These are phyloP conservation scores for Fusarium zealandicum DNA, from an alignment of 2,329 filamentous ascomycete genomes.

Conservation along the genomic window DNA sequence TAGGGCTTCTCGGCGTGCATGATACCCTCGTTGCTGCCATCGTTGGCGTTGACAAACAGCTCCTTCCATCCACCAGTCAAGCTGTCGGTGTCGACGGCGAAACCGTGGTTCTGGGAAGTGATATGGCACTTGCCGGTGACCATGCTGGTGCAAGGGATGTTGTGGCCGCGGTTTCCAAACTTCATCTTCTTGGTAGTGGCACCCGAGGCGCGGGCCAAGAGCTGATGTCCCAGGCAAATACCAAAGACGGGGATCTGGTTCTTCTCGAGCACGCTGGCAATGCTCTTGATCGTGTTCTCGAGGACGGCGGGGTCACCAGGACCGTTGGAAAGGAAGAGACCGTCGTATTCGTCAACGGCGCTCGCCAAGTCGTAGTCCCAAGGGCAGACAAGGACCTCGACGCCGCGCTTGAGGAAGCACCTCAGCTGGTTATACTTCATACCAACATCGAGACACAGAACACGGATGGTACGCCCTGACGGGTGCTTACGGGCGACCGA, in stretches of 20 bases:
- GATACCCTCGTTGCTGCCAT: conserved; percentile 97
- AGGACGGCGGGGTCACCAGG: conserved; percentile 93
- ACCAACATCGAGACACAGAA: conserved; percentile 94
- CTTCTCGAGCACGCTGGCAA: conserved; percentile 77
- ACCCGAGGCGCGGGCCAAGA: conserved; percentile 86
- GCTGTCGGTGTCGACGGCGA: conserved; percentile 82
- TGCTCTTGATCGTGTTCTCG: conserved; percentile 79
- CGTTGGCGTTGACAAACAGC: conserved; percentile 97
- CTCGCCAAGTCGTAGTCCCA: conserved; percentile 94
- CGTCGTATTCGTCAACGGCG: conserved; percentile 86
- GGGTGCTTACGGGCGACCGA: conserved; percentile 81
- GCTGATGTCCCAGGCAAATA: conserved; percentile 94
- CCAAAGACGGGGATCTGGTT: conserved; percentile 89
- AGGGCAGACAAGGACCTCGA: conserved; percentile 92
- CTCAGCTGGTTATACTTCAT: conserved; percentile 98
- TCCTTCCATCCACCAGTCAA: conserved; percentile 86
- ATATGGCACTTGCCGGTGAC: conserved; percentile 97
- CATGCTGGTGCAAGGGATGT: conserved; percentile 97
- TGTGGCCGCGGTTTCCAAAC: conserved; percentile 98
- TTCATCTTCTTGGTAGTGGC: conserved; percentile 95
- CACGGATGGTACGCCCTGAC: conserved; percentile 83
- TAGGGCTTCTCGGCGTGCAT: conserved; percentile 84
- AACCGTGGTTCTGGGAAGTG: conserved; percentile 98
- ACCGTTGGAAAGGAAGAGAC: conserved; percentile 97
- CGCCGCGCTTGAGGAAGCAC: conserved; percentile 87